Evolutionary conservation across 2,329 filamentous ascomycete species (phyloP).

Genomic region (Thielaviopsis populi): DNA sequence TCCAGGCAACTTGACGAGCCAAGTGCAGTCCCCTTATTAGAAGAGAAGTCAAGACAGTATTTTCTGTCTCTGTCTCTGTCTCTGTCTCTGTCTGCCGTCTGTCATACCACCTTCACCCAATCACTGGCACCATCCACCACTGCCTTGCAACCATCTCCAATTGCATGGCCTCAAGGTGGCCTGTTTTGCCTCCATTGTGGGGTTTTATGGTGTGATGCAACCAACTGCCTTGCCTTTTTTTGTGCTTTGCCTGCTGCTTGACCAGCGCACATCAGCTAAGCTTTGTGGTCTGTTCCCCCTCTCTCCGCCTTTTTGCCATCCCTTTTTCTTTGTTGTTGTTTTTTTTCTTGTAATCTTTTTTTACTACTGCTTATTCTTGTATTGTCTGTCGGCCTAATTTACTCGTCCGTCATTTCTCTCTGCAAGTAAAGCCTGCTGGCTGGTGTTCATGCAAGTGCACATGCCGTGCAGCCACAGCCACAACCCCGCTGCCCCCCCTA

Average conservation of each 20-base stretch:
- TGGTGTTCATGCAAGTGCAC: not conserved
- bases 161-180: slow-evolving; percentile 2
- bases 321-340: not conserved
- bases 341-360: not conserved
- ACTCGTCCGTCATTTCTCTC: not conserved
- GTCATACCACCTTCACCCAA: no score
- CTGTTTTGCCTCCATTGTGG: slow-evolving; percentile 9
- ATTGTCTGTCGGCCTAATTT: not conserved
- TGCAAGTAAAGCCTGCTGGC: not conserved
- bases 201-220: slow-evolving; percentile 4
- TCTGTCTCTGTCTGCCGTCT: not conserved
- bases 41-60: not conserved
- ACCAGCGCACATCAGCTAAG: not conserved
- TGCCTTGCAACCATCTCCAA: not conserved
- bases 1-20: not conserved
- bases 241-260: not conserved
- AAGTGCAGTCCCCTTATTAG: not conserved
- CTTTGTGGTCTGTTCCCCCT: not conserved
- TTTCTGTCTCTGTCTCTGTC: not conserved
- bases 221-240: not conserved
- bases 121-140: no score
- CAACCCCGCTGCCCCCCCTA: no score
- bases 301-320: not conserved
- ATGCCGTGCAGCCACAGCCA: not conserved
- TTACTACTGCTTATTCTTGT: not conserved